Percentiles rank a stretch among this genome's conserved stretches.
phyloP scores from a whole-genome alignment of 768 basidiomycete species.

The Suillus alpinus region DNA sequence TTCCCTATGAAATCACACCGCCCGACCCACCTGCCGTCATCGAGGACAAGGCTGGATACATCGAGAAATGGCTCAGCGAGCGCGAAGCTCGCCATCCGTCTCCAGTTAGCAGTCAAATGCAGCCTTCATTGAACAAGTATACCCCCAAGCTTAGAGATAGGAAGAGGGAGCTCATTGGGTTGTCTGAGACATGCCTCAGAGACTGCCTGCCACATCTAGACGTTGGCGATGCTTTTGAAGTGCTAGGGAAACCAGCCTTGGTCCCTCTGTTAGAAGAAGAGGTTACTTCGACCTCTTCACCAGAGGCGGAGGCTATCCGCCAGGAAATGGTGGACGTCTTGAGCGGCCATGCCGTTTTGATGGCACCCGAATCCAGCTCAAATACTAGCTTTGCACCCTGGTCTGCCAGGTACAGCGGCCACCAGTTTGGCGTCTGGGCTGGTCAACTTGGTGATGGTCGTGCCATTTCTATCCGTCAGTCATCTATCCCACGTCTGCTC shows the following conservation, averaged over 20 bases:
- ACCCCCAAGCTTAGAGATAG: conserved; percentile 49
- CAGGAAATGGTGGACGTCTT: conserved; percentile 80
- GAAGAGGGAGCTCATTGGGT: conserved; percentile 59
- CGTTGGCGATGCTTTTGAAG: conserved; percentile 75
- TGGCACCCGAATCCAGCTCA: conserved; percentile 37
- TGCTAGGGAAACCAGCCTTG: conserved; percentile 62
- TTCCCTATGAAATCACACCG: conserved; percentile 74
- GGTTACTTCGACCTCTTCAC: conserved; percentile 16
- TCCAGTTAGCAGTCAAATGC: background rate
- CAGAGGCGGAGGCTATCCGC: conserved; percentile 44
- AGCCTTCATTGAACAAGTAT: conserved; percentile 43
- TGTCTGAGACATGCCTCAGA: conserved; percentile 63
- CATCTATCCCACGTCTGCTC: background rate
- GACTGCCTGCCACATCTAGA: conserved; percentile 86
- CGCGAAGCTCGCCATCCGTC: conserved; percentile 53
- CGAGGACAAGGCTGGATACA: conserved; percentile 55
- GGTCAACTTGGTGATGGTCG: conserved; percentile 96
- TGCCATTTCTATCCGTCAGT: conserved; percentile 79
- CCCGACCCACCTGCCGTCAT: conserved; percentile 45
- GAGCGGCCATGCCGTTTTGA: conserved; percentile 71
- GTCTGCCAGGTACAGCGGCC: conserved; percentile 89
- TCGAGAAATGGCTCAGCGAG: conserved; percentile 74
- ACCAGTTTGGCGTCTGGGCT: conserved; percentile 88
- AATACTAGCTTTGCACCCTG: conserved; percentile 51
- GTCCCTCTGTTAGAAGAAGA: conserved; percentile 28